Percentiles rank a stretch among this genome's conserved stretches.
These are phyloP conservation scores for Sabuloglossum arenarium DNA, from an alignment of 495 filamentous ascomycete genomes.

Conservation along the genomic window DNA sequence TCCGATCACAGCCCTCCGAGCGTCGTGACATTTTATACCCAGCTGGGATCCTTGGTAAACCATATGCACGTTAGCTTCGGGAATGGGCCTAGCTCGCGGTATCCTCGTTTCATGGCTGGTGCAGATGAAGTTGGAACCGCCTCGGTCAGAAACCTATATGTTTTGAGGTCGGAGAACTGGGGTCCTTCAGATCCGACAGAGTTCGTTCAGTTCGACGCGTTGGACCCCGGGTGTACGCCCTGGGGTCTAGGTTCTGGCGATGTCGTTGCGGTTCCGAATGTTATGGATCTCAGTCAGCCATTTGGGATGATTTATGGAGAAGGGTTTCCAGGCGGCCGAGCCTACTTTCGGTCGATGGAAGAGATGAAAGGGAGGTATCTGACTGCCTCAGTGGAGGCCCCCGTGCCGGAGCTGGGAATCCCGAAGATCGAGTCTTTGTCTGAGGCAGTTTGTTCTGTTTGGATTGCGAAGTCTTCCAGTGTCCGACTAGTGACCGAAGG, in stretches of 20 bases:
- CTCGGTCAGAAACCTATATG: conserved; percentile 52
- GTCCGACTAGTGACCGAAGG: conserved; percentile 55
- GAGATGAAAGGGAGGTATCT: conserved; percentile 66
- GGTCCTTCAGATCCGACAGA: conserved; percentile 53
- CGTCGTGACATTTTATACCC: conserved; percentile 60
- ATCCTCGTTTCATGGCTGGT: conserved; percentile 62
- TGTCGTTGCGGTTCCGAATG: conserved; percentile 54
- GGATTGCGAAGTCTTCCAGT: conserved; percentile 70
- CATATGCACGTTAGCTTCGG: conserved; percentile 55
- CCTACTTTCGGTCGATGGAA: conserved; percentile 51
- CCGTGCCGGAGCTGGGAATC: conserved; percentile 39
- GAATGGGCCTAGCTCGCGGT: conserved; percentile 36
- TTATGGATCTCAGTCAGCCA: conserved; percentile 71
- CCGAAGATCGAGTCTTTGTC: conserved; percentile 39
- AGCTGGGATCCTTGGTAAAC: conserved; percentile 50
- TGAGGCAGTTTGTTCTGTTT: conserved; percentile 54
- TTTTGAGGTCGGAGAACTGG: conserved; percentile 66
- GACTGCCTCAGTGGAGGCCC: conserved; percentile 26
- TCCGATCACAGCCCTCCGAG: conserved; percentile 19
- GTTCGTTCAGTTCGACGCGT: conserved; percentile 55
- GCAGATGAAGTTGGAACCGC: conserved; percentile 52
- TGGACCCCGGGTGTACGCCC: conserved; percentile 47
- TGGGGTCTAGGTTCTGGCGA: conserved; percentile 63
- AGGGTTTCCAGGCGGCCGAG: conserved; percentile 58
- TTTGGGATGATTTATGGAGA: conserved; percentile 73